Evolutionary conservation across 139 green algal species (phyloP).

Genomic region (Chlamydomonas incerta): DNA sequence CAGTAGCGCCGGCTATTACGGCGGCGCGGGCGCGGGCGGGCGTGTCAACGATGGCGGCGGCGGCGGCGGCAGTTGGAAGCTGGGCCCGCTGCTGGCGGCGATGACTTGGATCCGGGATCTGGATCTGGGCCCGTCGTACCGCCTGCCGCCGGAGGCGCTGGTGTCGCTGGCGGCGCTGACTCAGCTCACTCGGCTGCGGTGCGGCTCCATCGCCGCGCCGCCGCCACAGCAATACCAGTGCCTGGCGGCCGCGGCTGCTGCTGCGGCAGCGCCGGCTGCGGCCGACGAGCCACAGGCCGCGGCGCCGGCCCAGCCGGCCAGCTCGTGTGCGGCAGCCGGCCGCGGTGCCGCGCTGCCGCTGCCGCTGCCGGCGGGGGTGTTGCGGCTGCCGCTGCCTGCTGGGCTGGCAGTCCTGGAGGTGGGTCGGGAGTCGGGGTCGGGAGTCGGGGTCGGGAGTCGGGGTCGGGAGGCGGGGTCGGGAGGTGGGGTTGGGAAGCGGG

Average conservation of each 20-base stretch:
- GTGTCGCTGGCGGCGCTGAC: not conserved
- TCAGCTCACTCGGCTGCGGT: not conserved
- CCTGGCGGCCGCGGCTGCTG: too few species aligned
- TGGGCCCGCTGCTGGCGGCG: slow-evolving; percentile 10
- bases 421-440: not conserved
- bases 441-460: too few species aligned
- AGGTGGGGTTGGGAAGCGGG: too few species aligned
- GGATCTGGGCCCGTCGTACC: slow-evolving; percentile 18
- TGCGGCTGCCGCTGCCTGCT: slow-evolving; percentile 5
- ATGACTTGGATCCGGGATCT: slow-evolving; percentile 19
- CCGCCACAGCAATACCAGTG: not conserved
- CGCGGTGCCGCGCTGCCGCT: too few species aligned
- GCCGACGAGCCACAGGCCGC: too few species aligned
- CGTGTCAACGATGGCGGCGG: too few species aligned
- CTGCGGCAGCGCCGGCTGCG: not conserved
- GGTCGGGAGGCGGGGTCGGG: too few species aligned
- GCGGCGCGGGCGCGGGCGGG: not conserved
- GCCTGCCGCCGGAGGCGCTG: slow-evolving; percentile 15
- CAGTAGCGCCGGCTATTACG: not conserved
- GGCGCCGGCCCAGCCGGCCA: too few species aligned
- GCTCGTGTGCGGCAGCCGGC: too few species aligned
- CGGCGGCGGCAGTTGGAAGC: not conserved
- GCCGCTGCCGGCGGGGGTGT: too few species aligned
- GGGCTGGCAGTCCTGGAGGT: not conserved
- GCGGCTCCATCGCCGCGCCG: not conserved